Evolutionary conservation across 805 yeast genomes (phyloP).

Genomic region (Candida argentea): DNA sequence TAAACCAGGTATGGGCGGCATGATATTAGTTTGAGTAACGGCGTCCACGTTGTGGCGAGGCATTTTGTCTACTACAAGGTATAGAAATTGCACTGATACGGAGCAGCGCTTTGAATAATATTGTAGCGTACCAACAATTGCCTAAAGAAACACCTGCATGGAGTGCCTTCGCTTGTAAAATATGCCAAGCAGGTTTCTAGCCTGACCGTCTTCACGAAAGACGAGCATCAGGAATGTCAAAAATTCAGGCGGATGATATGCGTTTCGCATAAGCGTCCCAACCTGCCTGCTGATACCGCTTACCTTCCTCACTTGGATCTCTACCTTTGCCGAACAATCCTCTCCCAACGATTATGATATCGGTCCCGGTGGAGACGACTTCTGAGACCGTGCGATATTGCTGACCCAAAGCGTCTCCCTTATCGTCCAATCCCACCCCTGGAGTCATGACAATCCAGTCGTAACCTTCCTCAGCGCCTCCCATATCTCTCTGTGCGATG

Average conservation of each 20-base stretch:
- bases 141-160: too few species aligned
- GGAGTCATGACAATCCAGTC: conserved; percentile 98
- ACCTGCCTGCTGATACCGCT: conserved; percentile 85
- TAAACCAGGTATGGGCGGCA: too few species aligned
- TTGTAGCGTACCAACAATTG: too few species aligned
- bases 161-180: too few species aligned
- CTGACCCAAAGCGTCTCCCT: conserved; percentile 92
- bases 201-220: too few species aligned
- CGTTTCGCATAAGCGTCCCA: conserved; percentile 78
- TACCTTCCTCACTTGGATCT: conserved; percentile 80
- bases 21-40: too few species aligned
- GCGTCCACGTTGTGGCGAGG: too few species aligned
- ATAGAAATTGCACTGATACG: too few species aligned
- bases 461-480: conserved; percentile 71
- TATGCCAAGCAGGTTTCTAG: too few species aligned
- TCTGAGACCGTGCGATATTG: conserved; percentile 89
- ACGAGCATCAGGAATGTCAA: background rate
- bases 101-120: too few species aligned
- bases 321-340: conserved; percentile 93
- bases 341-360: conserved; percentile 95
- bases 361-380: conserved; percentile 80
- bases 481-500: conserved; percentile 87
- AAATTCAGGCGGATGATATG: conserved; percentile 1
- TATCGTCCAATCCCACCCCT: conserved; percentile 96
- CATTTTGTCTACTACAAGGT: too few species aligned